A percentile compares a stretch with the other conserved stretches of the same genome.
These are phyloP conservation scores for Candida caryicola DNA, from an alignment of 805 yeast species.

Conservation along the genomic window DNA sequence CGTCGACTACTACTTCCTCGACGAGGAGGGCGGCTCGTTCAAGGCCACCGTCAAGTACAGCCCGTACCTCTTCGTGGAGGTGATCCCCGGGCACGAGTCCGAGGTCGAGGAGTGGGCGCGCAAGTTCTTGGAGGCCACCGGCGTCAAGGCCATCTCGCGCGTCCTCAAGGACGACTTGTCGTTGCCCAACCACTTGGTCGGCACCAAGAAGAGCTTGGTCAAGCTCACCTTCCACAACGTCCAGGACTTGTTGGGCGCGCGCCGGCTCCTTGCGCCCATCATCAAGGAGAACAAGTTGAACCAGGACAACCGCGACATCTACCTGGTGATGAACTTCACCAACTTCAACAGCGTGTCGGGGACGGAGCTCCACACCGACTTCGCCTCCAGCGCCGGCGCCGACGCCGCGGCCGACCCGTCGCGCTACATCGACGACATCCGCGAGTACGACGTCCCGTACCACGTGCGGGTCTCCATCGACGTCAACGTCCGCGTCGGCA, in stretches of 20 bases:
- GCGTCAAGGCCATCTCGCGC: conserved; percentile 53
- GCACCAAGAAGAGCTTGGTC: conserved; percentile 62
- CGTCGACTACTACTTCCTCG: conserved; percentile 90
- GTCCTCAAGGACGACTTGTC: conserved; percentile 75
- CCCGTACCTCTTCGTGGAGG: conserved; percentile 79
- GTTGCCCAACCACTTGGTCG: conserved; percentile 82
- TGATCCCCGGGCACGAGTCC: conserved; percentile 56
- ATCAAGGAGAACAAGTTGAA: conserved; percentile 63
- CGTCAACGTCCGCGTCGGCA: conserved; percentile 81
- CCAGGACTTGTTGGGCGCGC: conserved; percentile 69
- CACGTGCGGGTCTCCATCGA: conserved; percentile 97
- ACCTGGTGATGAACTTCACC: conserved; percentile 51
- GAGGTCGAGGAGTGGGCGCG: conserved; percentile 86
- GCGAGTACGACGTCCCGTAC: conserved; percentile 95
- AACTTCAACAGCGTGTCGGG: conserved; percentile 16
- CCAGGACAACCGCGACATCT: conserved; percentile 64
- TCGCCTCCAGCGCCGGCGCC: conserved; percentile 26
- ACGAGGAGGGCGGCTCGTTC: conserved; percentile 95
- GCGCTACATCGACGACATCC: conserved; percentile 68
- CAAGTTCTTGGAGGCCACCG: conserved; percentile 58
- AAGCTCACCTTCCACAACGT: conserved; percentile 73
- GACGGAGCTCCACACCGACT: conserved; percentile 14
- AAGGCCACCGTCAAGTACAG: conserved; percentile 79
- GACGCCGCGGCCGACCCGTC: conserved; percentile 48
- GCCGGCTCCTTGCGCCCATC: conserved; percentile 67